These are phyloP conservation scores for Amaranthus palmeri DNA, from an alignment of 148 eudicot species.

Conservation along the genomic window DNA sequence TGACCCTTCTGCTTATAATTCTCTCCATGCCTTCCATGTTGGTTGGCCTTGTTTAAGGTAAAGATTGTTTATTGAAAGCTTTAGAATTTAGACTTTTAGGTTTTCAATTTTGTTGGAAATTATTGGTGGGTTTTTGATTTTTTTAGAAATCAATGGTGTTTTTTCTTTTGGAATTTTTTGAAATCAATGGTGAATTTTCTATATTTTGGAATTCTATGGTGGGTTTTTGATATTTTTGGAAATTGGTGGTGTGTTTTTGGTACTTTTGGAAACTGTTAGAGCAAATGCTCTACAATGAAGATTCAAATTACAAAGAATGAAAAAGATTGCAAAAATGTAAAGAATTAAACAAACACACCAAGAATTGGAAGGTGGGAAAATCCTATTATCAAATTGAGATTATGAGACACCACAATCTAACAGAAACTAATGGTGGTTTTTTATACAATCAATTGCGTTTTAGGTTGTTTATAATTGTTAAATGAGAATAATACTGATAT, in stretches of 20 bases:
- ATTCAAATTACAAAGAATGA: too few species aligned
- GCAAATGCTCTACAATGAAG: too few species aligned
- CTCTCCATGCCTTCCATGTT: slow-evolving; percentile 80
- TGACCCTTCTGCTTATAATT: slow-evolving; percentile 85
- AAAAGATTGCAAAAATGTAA: too few species aligned
- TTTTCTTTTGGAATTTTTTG: background rate
- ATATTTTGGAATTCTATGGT: background rate
- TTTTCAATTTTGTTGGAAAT: background rate
- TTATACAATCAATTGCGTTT: too few species aligned
- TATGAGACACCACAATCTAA: too few species aligned
- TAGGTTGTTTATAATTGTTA: too few species aligned
- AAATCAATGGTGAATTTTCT: background rate
- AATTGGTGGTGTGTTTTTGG: background rate
- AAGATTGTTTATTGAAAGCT: background rate
- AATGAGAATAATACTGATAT: too few species aligned
- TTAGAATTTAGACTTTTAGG: background rate
- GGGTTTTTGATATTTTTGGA: background rate
- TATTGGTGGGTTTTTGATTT: background rate
- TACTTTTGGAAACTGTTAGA: background rate
- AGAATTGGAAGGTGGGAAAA: too few species aligned
- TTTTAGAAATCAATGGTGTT: background rate
- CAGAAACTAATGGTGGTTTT: too few species aligned
- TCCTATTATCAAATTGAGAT: too few species aligned
- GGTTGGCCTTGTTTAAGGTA: slow-evolving; percentile 99
- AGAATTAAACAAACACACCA: too few species aligned